Percentiles rank a stretch among this genome's conserved stretches.
Evolutionary conservation across 192 early-diverging fungal species (phyloP).

Genomic region (Jimgerdemannia flammicorona): DNA sequence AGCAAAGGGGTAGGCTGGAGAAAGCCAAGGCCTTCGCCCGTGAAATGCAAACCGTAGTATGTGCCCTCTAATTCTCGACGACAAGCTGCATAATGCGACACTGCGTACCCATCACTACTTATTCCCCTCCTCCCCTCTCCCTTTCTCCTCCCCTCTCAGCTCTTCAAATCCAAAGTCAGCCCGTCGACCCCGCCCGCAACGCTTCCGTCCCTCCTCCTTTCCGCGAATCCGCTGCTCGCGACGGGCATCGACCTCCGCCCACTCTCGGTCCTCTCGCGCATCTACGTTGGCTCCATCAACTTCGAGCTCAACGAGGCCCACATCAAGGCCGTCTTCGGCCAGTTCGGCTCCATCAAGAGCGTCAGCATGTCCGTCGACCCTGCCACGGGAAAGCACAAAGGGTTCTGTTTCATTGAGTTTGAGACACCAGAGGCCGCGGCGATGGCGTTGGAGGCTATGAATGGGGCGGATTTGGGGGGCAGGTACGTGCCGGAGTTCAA

Average conservation of each 20-base stretch:
- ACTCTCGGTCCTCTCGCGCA: conserved; percentile 28
- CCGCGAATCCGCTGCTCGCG: conserved; percentile 12
- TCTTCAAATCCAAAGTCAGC: conserved; percentile 16
- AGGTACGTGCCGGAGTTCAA: conserved; percentile 34
- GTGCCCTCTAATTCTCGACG: neutral
- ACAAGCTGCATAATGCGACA: neutral
- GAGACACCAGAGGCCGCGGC: conserved; percentile 82
- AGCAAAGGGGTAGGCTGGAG: conserved; percentile 17
- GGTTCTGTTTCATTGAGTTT: conserved; percentile 90
- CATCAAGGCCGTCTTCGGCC: conserved; percentile 69
- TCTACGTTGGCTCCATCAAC: conserved; percentile 33
- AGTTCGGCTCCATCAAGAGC: conserved; percentile 74
- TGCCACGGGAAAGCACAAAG: conserved; percentile 73
- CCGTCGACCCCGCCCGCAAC: conserved; percentile 9
- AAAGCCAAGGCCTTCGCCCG: conserved; percentile 20
- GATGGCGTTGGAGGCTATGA: conserved; percentile 75
- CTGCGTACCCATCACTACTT: neutral
- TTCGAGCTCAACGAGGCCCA: conserved; percentile 82
- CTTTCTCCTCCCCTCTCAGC: conserved; percentile 1
- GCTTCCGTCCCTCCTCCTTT: conserved; percentile 17
- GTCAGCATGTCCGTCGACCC: conserved; percentile 82
- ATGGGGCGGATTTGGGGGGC: conserved; percentile 80
- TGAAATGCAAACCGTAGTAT: conserved; percentile 24
- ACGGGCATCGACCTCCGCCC: conserved; percentile 29
- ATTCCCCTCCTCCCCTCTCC: neutral